Base-by-base conservation (phyloP, 805 yeast genomes). In the Hanseniaspora hatyaiensis region DNA sequence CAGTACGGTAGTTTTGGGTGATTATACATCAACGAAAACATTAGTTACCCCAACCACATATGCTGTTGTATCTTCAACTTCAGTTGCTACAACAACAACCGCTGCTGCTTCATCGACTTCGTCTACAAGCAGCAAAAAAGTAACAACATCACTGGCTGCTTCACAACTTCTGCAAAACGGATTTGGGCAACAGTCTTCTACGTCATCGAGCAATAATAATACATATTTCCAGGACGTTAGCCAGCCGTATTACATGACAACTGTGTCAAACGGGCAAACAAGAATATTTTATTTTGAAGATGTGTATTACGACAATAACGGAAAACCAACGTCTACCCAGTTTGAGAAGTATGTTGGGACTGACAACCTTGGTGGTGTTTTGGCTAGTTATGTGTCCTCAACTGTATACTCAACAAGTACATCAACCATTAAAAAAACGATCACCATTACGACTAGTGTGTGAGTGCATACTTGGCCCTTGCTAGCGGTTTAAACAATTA, bases 1-100 rank as follows among this genome's bases (percentile, higher is more conserved):
- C 28, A 52, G 64, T 2, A 56, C 64, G 0, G 57, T 63, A 1
- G 59, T 57, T 45, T 52, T 55, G 34, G 51, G 58, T 32, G 52
- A 57, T n/a, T 51, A 54, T 11, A 51, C 60, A 15, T 52, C 63
- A 12, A 55, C 61, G 34, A 44, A 39, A 13, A 32, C 51, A 28
- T 20, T 33, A 20, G 36, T 44, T 8, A 37, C 52, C 8, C 46
- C 52, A 28, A 15, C 51, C 1, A 34, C 55, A 3, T 48, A 29
- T 20, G 29, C 51, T 9, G 42, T 52, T 6, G 24, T 31, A 4
- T 22, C 50, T 16, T 31, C 53, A 6, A 8, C 40, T 22, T 40
- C 53, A 12, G 32, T 47, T 13, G 50, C 40, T 8, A 24, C 50
- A 23, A 41, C 42, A 11, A 15, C 37, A 16, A 6, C 44, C 4